Conservation (phyloP, 176 grass and related monocot genomes). For the Aechmea fasciata region DNA sequence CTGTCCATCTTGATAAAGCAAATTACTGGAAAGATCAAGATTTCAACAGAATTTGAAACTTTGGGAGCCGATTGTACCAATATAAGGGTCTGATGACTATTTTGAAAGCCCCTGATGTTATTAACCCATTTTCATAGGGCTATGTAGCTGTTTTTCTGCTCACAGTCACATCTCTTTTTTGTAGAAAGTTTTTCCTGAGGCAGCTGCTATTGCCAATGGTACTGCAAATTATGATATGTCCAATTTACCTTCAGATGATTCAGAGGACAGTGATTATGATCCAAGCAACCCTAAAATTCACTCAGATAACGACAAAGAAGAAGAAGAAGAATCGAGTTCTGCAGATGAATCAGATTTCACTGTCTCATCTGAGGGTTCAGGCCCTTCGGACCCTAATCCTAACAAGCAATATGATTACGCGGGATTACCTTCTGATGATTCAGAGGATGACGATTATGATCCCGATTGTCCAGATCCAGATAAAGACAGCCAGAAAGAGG, state of each 20-base stretch:
- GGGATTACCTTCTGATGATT: constrained; percentile 80
- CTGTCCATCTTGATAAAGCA: neutral
- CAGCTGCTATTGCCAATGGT: constrained; percentile 44
- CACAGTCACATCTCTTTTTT: constrained; percentile 14
- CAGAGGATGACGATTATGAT: constrained; percentile 93
- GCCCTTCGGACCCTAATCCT: constrained; percentile 23
- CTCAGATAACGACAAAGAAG: constrained; percentile 23
- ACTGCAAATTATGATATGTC: constrained; percentile 37
- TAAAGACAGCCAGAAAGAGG: constrained; percentile 36
- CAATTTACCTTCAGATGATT: constrained; percentile 47
- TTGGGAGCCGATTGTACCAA: too few species aligned
- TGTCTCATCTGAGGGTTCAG: constrained; percentile 38
- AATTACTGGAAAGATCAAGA: too few species aligned
- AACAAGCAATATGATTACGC: constrained; percentile 38
- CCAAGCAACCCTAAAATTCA: constrained; percentile 29
- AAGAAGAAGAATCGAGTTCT: constrained; percentile 47
- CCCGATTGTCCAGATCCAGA: constrained; percentile 52
- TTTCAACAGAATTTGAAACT: too few species aligned
- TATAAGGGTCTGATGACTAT: too few species aligned
- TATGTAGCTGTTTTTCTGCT: constrained; percentile 19
- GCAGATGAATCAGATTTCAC: constrained; percentile 37
- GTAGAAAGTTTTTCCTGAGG: constrained; percentile 95
- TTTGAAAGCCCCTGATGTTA: too few species aligned
- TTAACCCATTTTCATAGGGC: neutral
- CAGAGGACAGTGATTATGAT: constrained; percentile 54